Evolutionary conservation across 371 early-diverging fungal genomes (phyloP).

Genomic region (Nosema granulosis): DNA sequence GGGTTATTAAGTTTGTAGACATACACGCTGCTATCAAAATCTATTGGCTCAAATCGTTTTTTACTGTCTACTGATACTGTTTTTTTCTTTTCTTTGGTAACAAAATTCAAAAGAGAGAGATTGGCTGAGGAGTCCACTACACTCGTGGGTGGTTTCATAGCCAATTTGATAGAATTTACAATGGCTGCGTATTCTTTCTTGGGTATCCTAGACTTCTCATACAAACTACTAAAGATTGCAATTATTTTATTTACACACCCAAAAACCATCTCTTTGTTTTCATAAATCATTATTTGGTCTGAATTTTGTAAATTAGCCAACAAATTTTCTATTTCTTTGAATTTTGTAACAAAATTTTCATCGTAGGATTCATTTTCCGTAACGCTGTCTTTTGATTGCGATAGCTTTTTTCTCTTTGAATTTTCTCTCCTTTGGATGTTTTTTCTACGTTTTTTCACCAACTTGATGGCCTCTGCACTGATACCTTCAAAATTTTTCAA

Average conservation of each 20-base stretch:
- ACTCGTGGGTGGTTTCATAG: no score
- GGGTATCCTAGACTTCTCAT: no score
- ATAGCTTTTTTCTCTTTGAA: background rate
- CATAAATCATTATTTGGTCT: no score
- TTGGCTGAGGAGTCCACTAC: no score
- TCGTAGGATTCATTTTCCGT: background rate
- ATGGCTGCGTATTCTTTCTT: no score
- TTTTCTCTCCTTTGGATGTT: no score
- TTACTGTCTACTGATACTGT: background rate
- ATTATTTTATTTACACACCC: no score
- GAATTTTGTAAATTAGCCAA: no score
- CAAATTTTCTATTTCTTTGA: no score
- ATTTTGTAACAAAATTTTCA: background rate
- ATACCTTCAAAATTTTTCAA: background rate
- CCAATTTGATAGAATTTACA: no score
- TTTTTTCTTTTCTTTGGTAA: background rate
- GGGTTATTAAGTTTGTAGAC: slow-evolving; percentile 18
- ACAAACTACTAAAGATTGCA: no score
- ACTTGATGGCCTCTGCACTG: background rate
- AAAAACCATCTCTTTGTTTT: no score
- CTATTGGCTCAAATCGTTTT: background rate
- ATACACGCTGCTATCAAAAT: background rate
- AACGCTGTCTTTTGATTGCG: background rate
- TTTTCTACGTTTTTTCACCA: background rate
- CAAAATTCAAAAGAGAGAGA: slow-evolving; percentile 1